phyloP scores from a whole-genome alignment of 2,329 filamentous ascomycete genomes.

The Monosporascus cannonballus region DNA sequence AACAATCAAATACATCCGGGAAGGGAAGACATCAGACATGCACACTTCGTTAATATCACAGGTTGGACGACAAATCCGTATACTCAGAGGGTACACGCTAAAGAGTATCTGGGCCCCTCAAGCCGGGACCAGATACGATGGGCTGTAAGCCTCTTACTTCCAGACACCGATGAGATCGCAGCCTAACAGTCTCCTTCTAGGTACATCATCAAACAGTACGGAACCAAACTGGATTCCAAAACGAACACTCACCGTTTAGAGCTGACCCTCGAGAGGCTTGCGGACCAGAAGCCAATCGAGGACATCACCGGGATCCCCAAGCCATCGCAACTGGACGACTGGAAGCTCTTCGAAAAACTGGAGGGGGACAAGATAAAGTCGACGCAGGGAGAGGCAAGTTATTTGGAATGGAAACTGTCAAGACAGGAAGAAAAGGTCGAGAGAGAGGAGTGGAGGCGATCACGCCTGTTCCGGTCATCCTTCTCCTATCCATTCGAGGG shows the following conservation, averaged over 20 bases:
- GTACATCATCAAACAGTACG: slow-evolving; percentile 43
- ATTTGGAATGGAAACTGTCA: slow-evolving; percentile 34
- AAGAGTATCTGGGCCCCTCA: slow-evolving; percentile 45
- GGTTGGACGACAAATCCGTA: slow-evolving; percentile 42
- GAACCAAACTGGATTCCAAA: slow-evolving; percentile 33
- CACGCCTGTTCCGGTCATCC: slow-evolving; percentile 6
- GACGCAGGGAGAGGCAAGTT: slow-evolving; percentile 31
- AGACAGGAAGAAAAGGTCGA: slow-evolving; percentile 19
- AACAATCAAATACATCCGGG: slow-evolving; percentile 37
- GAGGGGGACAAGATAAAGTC: slow-evolving; percentile 37
- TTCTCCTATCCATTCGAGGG: too few relatives aligned
- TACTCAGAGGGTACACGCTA: slow-evolving; percentile 46
- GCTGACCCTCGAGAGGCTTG: slow-evolving; percentile 39
- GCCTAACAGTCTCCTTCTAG: slow-evolving; percentile 23
- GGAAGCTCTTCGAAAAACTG: slow-evolving; percentile 42
- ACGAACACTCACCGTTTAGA: slow-evolving; percentile 37
- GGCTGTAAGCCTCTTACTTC: slow-evolving; percentile 39
- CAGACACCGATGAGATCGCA: background rate
- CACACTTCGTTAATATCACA: slow-evolving; percentile 41
- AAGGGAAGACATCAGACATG: slow-evolving; percentile 39
- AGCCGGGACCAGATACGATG: slow-evolving; percentile 51
- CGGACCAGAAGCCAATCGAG: slow-evolving; percentile 35
- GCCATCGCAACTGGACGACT: slow-evolving; percentile 53
- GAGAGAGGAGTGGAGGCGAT: slow-evolving; percentile 18
- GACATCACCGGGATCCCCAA: slow-evolving; percentile 39